Conservation (phyloP, 306 rosid genomes). For the Cucumis sativus region Cucumber_9930_V3 NC_026658.2:21683501-21684000, state of each 20-base stretch:
- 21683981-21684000: constrained; percentile 31
- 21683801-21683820: constrained; percentile 47
- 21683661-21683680: background rate
- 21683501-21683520: too few species aligned
- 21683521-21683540: too few species aligned
- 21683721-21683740: constrained; percentile 15
- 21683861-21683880: constrained; percentile 30
- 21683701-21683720: background rate
- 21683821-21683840: constrained; percentile 57
- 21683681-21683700: background rate
- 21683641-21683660: too few species aligned
- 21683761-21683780: constrained; percentile 25
- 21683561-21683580: too few species aligned
- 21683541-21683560: too few species aligned
- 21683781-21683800: constrained; percentile 50
- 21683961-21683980: background rate
- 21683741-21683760: constrained; percentile 21
- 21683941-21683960: background rate
- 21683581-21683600: too few species aligned
- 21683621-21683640: too few species aligned
- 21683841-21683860: constrained; percentile 58
- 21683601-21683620: too few species aligned
- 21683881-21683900: constrained; percentile 10
- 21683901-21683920: constrained; percentile 9
- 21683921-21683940: background rate